A percentile compares a stretch with the other conserved stretches of the same genome.
phyloP scores from a whole-genome alignment of 2,329 filamentous ascomycete species.

The Penicillium glabrum region DNA sequence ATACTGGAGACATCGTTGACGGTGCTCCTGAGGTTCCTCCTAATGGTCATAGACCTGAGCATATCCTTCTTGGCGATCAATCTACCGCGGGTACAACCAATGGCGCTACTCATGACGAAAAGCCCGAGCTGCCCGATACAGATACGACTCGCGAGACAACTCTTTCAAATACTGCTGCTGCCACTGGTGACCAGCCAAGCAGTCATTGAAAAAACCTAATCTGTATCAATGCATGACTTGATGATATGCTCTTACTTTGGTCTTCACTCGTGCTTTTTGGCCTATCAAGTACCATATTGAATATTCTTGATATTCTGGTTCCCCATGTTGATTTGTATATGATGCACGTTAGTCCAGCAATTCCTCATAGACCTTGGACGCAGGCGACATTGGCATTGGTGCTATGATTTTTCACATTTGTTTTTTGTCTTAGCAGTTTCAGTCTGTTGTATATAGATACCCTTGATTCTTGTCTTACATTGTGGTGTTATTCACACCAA shows the following conservation, averaged over 20 bases:
- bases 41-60: neutral
- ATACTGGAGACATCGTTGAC: neutral
- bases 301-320: neutral
- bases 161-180: neutral
- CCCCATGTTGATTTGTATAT: slow-evolving; percentile 2
- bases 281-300: neutral
- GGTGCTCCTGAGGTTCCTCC: neutral
- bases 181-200: neutral
- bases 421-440: slow-evolving; percentile 1
- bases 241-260: slow-evolving; percentile 2
- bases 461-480: slow-evolving; percentile 8
- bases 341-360: neutral
- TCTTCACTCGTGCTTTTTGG: neutral
- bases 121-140: neutral
- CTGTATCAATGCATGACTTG: slow-evolving; percentile 13
- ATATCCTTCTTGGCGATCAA: neutral
- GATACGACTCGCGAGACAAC: neutral
- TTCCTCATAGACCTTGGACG: neutral
- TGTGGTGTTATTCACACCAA: neutral
- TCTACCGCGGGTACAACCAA: neutral
- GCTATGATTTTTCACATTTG: neutral
- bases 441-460: slow-evolving; percentile 22
- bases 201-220: slow-evolving; percentile 5
- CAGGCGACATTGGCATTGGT: neutral
- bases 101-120: neutral